Percentiles rank a stretch among this genome's conserved stretches.
phyloP scores from a whole-genome alignment of 371 early-diverging fungal species.

The Dentiscutata heterogama region DNA sequence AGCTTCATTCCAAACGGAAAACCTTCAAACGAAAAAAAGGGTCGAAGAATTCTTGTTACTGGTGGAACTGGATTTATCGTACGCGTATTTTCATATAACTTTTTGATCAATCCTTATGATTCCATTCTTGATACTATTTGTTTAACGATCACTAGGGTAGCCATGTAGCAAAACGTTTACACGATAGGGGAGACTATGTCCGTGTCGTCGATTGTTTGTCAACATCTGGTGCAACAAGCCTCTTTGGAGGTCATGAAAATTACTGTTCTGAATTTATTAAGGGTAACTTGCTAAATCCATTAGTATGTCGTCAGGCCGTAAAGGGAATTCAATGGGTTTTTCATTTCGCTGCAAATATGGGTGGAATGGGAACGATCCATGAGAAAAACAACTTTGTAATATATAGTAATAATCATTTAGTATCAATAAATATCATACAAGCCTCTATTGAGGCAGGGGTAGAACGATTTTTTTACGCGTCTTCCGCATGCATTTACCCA shows the following conservation, averaged over 20 bases:
- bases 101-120: not conserved
- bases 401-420: not conserved
- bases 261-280: conserved; percentile 1
- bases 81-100: not conserved
- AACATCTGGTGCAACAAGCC: no score
- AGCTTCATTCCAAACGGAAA: no score
- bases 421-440: not conserved
- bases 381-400: not conserved
- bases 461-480: conserved; percentile 14
- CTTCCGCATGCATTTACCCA: conserved; percentile 12
- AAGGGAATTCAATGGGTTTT: not conserved
- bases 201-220: not conserved
- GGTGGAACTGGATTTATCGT: conserved; percentile 1
- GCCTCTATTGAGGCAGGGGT: not conserved
- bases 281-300: not conserved
- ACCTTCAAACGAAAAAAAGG: no score
- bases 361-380: not conserved
- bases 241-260: not conserved
- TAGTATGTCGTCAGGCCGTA: not conserved
- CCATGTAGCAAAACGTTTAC: conserved; percentile 15
- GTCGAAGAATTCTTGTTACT: not conserved
- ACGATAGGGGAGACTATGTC: not conserved
- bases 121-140: not conserved
- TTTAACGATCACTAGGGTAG: not conserved
- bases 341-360: conserved; percentile 23